phyloP scores from a whole-genome alignment of 257 asterid species.

The Salvia hispanica region DNA sequence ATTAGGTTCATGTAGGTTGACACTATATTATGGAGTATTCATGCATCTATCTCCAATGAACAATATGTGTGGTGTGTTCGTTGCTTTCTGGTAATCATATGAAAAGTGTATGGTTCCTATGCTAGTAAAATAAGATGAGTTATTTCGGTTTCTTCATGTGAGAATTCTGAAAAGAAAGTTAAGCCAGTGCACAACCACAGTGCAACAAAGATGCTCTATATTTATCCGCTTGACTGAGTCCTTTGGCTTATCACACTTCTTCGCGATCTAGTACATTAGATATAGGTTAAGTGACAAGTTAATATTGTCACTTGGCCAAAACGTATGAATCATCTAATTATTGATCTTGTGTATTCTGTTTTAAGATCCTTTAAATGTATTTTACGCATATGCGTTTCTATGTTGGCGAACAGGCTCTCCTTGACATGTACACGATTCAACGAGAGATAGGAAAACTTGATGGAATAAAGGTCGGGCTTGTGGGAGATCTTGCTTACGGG shows the following conservation, averaged over 20 bases:
- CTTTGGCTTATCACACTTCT: neutral
- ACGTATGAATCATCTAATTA: neutral
- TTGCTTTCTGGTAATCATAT: too few species aligned
- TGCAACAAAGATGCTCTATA: too few species aligned
- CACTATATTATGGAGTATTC: too few species aligned
- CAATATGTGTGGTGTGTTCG: too few species aligned
- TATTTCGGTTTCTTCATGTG: too few species aligned
- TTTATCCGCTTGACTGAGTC: too few species aligned
- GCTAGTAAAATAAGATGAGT: too few species aligned
- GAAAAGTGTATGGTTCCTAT: too few species aligned
- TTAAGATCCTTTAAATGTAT: slow-evolving; percentile 9
- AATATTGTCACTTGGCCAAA: neutral
- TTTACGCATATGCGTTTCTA: neutral
- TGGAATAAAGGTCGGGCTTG: slow-evolving; percentile 87
- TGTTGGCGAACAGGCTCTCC: slow-evolving; percentile 62
- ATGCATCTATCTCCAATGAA: too few species aligned
- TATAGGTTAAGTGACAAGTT: slow-evolving; percentile 1
- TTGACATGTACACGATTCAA: slow-evolving; percentile 83
- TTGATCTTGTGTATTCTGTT: neutral
- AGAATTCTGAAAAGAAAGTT: too few species aligned
- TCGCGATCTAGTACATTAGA: neutral
- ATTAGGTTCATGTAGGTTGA: too few species aligned
- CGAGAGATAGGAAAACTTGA: slow-evolving; percentile 89
- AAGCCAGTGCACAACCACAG: too few species aligned
- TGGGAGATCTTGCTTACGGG: slow-evolving; percentile 96